Evolutionary conservation across 2,329 filamentous ascomycete species (phyloP).

Genomic region (Annulohypoxylon truncatum): DNA sequence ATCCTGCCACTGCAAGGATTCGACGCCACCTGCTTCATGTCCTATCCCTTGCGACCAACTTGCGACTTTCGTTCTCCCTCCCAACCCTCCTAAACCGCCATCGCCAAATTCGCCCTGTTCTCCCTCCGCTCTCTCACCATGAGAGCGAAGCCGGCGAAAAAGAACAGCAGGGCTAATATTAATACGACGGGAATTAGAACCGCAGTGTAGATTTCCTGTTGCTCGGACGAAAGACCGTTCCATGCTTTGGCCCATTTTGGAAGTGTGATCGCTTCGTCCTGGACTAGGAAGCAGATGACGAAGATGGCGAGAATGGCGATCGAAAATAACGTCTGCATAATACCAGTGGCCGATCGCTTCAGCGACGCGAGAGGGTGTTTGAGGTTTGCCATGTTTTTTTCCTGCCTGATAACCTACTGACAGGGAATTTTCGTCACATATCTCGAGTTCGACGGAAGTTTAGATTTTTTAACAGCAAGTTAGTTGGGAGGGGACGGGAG

Average conservation of each 20-base stretch:
- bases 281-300: constrained; percentile 29
- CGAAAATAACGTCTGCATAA: constrained; percentile 31
- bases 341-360: constrained; percentile 8
- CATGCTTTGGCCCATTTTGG: constrained; percentile 37
- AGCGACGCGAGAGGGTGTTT: constrained; percentile 11
- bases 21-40: not conserved
- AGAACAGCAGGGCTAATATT: constrained; percentile 27
- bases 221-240: constrained; percentile 27
- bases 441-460: not conserved
- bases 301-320: constrained; percentile 33
- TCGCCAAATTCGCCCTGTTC: not conserved
- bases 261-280: constrained; percentile 24
- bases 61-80: not conserved
- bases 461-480: not conserved
- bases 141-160: constrained; percentile 20
- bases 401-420: not conserved
- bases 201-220: constrained; percentile 23
- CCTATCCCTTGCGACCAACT: not conserved
- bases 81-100: not conserved
- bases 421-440: constrained; percentile 11
- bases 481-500: not conserved
- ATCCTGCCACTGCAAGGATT: not conserved
- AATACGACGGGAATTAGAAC: constrained; percentile 30
- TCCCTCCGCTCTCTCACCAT: constrained; percentile 28
- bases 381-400: constrained; percentile 17